These are phyloP conservation scores for Pseudopithomyces maydicus DNA, from an alignment of 2,329 filamentous ascomycete genomes.

Conservation along the genomic window DNA sequence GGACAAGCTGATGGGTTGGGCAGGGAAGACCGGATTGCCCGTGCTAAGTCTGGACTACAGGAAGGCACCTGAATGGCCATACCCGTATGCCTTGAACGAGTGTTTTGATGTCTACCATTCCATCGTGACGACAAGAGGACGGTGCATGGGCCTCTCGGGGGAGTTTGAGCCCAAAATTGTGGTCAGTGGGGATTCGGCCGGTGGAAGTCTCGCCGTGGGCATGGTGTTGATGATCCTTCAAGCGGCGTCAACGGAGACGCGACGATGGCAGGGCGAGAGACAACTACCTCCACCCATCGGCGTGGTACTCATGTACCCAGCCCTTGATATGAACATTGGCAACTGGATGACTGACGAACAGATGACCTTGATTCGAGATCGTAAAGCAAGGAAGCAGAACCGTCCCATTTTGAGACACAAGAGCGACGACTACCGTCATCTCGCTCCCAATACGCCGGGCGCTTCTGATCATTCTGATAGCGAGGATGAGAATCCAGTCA, in stretches of 20 bases:
- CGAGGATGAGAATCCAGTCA: conserved; percentile 33
- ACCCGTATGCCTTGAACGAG: conserved; percentile 84
- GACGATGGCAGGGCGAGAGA: conserved; percentile 60
- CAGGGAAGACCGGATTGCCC: conserved; percentile 84
- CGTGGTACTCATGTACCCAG: conserved; percentile 84
- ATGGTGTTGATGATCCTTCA: conserved; percentile 90
- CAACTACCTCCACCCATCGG: conserved; percentile 78
- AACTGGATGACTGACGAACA: conserved; percentile 99
- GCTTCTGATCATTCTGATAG: conserved; percentile 76
- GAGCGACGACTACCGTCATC: conserved; percentile 82
- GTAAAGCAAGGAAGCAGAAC: conserved; percentile 78
- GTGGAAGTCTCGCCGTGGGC: conserved; percentile 79
- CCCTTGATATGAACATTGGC: conserved; percentile 94
- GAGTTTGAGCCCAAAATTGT: conserved; percentile 69
- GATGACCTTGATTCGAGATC: conserved; percentile 89
- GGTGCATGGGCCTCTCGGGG: conserved; percentile 76
- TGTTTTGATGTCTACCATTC: conserved; percentile 85
- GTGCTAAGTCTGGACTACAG: conserved; percentile 90
- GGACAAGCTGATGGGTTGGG: conserved; percentile 92
- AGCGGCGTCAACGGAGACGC: conserved; percentile 63
- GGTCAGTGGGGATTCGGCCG: conserved; percentile 79
- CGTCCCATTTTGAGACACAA: conserved; percentile 79
- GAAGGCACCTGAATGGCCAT: conserved; percentile 83
- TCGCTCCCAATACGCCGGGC: conserved; percentile 80
- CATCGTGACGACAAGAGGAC: conserved; percentile 72